Base-by-base conservation (phyloP, 1,284 basidiomycete genomes). In the Phylloboletellus chloephorus region DNA sequence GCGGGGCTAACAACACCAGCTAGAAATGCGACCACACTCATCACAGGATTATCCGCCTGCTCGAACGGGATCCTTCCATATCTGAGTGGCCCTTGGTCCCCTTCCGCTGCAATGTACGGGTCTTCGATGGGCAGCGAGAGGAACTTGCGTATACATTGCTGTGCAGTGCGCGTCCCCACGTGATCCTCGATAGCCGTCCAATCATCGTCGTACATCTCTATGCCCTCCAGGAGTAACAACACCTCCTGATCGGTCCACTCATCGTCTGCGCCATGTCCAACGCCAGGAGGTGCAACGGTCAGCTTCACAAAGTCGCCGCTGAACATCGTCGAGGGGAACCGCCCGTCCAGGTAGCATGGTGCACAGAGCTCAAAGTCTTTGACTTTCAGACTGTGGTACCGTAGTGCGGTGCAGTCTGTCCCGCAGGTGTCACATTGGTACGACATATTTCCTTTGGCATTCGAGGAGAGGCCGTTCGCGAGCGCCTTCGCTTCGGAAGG, bases 201-300 rank as follows among this genome's bases (percentile, higher is more conserved):
- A 60, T 98, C 95, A 59, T 98, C 95, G 51, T 97, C 91, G 63
- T 85, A 93, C 90, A 98, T 95, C 67, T 99, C 95, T 37, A 98
- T 79, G 12, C 86, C 96, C 65, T 98, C 95, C 13, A 98, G 74
- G 11, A 99, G 72, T 2, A 90, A 67, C 10, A 98, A 67, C 13
- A 87, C 76, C 66, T 98, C 96, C 59, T 93, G 86, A 61, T 97
- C 93, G 4, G 80, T 76, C 96, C 96, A 98, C 15, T 65, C 68
- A 0, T 69, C 68, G 5, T 64, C 68, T 7, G 63, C 67, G 4
- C 67, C 68, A 31, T 74, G 72, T 11, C 68, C 66, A 2, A 64
- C 47, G 3, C 61, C 58, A 6, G 68, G 59, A 0, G 71, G 64
- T 2, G 67, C 72, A 13, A 68, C 68, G 28, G 84, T 82, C 46